Conservation (phyloP, 176 grass and related monocot species). For the Paspalum notatum region DNA sequence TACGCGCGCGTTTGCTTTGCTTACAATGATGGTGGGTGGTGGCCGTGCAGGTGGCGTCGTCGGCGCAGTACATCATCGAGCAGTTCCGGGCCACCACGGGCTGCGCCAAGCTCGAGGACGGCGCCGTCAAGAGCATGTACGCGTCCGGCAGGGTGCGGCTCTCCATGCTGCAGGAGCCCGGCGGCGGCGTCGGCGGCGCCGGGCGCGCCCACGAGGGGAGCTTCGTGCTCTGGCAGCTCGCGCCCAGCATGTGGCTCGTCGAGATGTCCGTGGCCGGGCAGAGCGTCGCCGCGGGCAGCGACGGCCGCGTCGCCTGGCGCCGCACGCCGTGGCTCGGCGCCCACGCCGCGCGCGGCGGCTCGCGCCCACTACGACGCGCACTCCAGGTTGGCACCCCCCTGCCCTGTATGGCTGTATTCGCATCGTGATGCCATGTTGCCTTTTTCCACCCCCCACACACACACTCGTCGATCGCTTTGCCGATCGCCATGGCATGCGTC, state of each 20-base stretch:
- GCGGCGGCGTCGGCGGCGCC: constrained; percentile 6
- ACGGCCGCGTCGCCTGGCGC: constrained; percentile 91
- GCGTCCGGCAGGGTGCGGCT: constrained; percentile 69
- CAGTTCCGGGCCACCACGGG: constrained; percentile 91
- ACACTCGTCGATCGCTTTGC: constrained; percentile 30
- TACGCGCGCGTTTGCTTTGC: neutral
- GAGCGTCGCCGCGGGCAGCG: constrained; percentile 81
- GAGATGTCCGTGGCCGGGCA: constrained; percentile 85
- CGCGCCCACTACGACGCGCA: constrained; percentile 83
- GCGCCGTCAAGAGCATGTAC: constrained; percentile 87
- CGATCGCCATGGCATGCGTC: constrained; percentile 46
- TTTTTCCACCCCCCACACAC: neutral
- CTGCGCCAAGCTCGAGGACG: constrained; percentile 66
- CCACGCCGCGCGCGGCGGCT: constrained; percentile 79
- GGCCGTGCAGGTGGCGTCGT: constrained; percentile 69
- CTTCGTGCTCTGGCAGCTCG: constrained; percentile 95
- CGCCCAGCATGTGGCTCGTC: constrained; percentile 90
- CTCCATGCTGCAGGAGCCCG: constrained; percentile 59
- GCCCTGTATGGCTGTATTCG: neutral
- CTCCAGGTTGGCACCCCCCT: constrained; percentile 70
- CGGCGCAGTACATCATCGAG: constrained; percentile 94
- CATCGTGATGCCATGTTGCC: constrained; percentile 39
- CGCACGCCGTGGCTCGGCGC: constrained; percentile 94
- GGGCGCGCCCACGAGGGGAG: constrained; percentile 66
- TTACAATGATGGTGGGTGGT: neutral